phyloP scores from a whole-genome alignment of 176 grass and related monocot genomes.

The Eragrostis curvula region DNA sequence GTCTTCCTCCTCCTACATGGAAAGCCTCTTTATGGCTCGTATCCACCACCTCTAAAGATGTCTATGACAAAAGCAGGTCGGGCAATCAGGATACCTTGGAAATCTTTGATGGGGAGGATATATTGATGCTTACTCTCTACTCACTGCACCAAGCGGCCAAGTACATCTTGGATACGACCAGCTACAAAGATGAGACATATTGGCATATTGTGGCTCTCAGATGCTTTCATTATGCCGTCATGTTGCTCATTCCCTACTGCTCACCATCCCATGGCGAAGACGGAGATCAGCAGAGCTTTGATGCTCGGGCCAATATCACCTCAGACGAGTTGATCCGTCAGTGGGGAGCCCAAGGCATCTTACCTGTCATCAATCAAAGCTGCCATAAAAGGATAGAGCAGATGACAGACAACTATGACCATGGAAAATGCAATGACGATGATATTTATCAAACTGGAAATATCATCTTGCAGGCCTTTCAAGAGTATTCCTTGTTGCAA shows the following conservation, averaged over 20 bases:
- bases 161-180: neutral
- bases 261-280: too few species aligned
- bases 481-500: neutral
- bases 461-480: constrained; percentile 23
- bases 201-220: neutral
- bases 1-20: neutral
- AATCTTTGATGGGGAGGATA: accelerated
- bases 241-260: neutral
- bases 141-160: constrained; percentile 7
- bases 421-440: neutral
- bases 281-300: neutral
- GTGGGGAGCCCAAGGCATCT: neutral
- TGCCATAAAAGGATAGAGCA: neutral
- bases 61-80: accelerated
- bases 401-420: too few species aligned
- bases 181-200: neutral
- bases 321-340: constrained; percentile 10
- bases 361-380: neutral
- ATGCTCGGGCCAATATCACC: neutral
- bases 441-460: neutral
- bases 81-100: accelerated
- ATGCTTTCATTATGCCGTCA: constrained; percentile 7
- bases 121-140: neutral
- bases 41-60: neutral
- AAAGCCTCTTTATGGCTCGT: accelerated